Percentiles rank a stretch among this genome's conserved stretches.
These are phyloP conservation scores for Herpotrichia juniperi DNA, from an alignment of 2,329 filamentous ascomycete species.

Conservation along the genomic window DNA sequence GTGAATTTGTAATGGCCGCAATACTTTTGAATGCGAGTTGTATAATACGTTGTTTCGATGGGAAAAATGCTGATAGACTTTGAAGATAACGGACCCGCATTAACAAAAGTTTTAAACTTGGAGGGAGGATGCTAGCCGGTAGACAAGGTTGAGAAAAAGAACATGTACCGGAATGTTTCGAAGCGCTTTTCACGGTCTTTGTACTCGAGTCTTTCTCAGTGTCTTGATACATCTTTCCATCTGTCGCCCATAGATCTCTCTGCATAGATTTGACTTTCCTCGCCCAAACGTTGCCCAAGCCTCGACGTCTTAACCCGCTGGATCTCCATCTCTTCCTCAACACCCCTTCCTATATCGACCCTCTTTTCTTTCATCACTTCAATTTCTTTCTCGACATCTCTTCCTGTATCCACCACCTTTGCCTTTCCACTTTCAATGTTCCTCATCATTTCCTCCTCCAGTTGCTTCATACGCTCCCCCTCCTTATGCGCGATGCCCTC, in stretches of 20 bases:
- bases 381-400: conserved; percentile 5
- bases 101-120: too few relatives aligned
- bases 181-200: too few relatives aligned
- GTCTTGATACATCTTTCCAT: too few relatives aligned
- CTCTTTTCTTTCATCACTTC: neutral
- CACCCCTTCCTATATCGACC: neutral
- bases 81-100: too few relatives aligned
- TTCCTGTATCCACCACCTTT: neutral
- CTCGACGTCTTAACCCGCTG: neutral
- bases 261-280: neutral
- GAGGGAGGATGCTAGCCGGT: too few relatives aligned
- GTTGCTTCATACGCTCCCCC: conserved; percentile 22
- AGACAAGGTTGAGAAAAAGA: too few relatives aligned
- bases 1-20: too few relatives aligned
- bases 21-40: too few relatives aligned
- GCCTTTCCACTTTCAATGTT: conserved; percentile 3
- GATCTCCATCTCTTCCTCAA: conserved; percentile 8
- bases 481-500: conserved; percentile 31
- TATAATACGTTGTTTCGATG: too few relatives aligned
- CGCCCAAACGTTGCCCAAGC: neutral
- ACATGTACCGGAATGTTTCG: too few relatives aligned
- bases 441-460: conserved; percentile 17
- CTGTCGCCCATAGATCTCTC: neutral
- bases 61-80: too few relatives aligned
- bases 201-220: too few relatives aligned